Evolutionary conservation across 495 filamentous ascomycete species (phyloP).

Genomic region (Recurvomyces mirabilis): DNA sequence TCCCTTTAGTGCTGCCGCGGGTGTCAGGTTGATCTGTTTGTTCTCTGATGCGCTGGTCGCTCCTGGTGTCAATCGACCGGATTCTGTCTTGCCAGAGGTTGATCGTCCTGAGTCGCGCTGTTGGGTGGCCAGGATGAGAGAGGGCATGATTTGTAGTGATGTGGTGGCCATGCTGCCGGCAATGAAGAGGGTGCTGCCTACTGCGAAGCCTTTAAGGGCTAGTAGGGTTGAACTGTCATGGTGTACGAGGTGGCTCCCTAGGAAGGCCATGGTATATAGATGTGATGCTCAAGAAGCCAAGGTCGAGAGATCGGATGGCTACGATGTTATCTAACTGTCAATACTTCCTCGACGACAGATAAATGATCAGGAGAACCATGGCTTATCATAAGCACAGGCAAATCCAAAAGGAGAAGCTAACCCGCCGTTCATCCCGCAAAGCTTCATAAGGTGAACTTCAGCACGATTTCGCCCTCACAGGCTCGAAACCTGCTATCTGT

Average conservation of each 20-base stretch:
- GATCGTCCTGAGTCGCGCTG: not conserved
- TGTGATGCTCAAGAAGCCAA: no score
- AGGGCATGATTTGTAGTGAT: conserved; percentile 11
- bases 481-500: no score
- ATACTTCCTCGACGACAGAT: no score
- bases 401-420: no score
- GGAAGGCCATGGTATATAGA: conserved; percentile 9
- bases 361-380: no score
- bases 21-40: conserved; percentile 8
- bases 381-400: no score
- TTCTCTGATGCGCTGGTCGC: conserved; percentile 8
- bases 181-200: conserved; percentile 15
- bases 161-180: conserved; percentile 18
- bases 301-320: no score
- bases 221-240: conserved; percentile 10
- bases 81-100: not conserved
- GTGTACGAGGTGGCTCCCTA: conserved; percentile 1
- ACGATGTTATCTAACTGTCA: no score
- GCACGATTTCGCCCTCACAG: no score
- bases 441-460: no score
- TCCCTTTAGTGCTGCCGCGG: conserved; percentile 1
- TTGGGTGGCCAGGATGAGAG: conserved; percentile 12
- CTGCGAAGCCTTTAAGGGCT: conserved; percentile 10
- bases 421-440: no score
- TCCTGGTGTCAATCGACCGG: conserved; percentile 17